Evolutionary conservation across 768 basidiomycete species (phyloP), one percentile per base, ranked within the genome.

Genomic region (Agrocybe praecox): DNA sequence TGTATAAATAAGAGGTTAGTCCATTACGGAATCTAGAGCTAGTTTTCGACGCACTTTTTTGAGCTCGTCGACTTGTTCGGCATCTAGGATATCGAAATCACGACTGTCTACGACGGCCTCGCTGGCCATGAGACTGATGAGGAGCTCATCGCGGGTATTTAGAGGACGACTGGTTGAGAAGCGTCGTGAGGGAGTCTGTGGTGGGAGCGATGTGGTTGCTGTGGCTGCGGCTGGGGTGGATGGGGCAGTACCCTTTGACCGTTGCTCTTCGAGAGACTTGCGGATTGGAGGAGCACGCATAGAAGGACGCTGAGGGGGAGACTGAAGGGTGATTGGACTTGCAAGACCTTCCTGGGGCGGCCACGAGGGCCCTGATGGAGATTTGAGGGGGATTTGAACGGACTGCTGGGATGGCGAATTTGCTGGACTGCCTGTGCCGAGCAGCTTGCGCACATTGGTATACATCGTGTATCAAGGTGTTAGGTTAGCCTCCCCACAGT

Each of bases 101-200:
- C 90, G 86, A 65, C 92, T 92, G 65, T 98, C 94, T n/a, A 98
- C 87, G 42, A 92, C 85, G 5, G 96, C 96, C 72, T 98, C 94
- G 53, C 94, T 94, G 42, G 95, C 91, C 61, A 98, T 76, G 40
- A 99, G 80, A 68, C 90, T 91, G 68, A 97, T 82, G 60, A 98
- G 80, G 46, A 98, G 81, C 59, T 95, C 92, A 64, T 97, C 94
- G 45, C 88, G 81, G 15, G 83, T 84, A 59, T 84, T 87, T 24
- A 82, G 69, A 11, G 57, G 57, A 40, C 36, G 8, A 19, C 47
- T 2, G 52, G 44, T 6, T 34, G 51, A 32, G 46, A 52, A n/a
- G n/a, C 36, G 36, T 15, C 36, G 36, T 6, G 36, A 40, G 36
- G 36, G 36, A 14, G 36, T 40, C n/a, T 40, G 36, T 3, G 36